phyloP scores from a whole-genome alignment of 176 grass and related monocot genomes.

The Elaeis guineensis region DNA sequence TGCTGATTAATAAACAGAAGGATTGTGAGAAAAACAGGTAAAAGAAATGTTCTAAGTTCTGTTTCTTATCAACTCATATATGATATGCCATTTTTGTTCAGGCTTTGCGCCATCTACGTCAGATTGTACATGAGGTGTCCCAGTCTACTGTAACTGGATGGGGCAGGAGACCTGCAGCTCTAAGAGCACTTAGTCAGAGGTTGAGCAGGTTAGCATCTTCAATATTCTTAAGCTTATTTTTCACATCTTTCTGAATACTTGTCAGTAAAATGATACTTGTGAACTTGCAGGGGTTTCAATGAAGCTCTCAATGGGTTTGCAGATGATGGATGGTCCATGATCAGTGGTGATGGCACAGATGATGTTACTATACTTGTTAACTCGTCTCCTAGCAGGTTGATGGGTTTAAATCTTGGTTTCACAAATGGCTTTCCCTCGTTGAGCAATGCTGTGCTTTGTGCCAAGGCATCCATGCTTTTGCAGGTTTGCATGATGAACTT shows the following conservation, averaged over 20 bases:
- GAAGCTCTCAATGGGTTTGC: conserved; percentile 81
- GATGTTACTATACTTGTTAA: conserved; percentile 79
- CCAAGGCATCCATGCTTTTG: conserved; percentile 83
- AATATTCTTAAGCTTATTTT: not conserved
- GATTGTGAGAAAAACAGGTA: too few relatives aligned
- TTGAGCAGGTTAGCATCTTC: conserved; percentile 52
- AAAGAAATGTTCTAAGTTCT: too few relatives aligned
- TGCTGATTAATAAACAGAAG: too few relatives aligned
- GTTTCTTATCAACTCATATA: too few relatives aligned
- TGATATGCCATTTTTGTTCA: conserved; percentile 9
- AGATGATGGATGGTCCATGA: conserved; percentile 78
- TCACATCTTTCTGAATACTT: not conserved
- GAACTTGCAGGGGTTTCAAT: conserved; percentile 58
- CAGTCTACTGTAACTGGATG: conserved; percentile 54
- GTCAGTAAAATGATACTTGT: not conserved
- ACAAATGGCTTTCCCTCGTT: conserved; percentile 40
- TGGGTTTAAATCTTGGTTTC: conserved; percentile 42
- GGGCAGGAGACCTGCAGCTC: conserved; percentile 67
- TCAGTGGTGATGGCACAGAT: conserved; percentile 51
- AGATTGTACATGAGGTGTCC: conserved; percentile 65
- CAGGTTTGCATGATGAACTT: conserved; percentile 38
- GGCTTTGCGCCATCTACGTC: conserved; percentile 85
- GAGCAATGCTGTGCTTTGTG: conserved; percentile 66
- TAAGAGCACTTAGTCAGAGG: conserved; percentile 85
- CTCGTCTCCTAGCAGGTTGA: conserved; percentile 52